Base-by-base conservation (phyloP, 1,284 basidiomycete species). In the Malassezia cuniculi region DNA sequence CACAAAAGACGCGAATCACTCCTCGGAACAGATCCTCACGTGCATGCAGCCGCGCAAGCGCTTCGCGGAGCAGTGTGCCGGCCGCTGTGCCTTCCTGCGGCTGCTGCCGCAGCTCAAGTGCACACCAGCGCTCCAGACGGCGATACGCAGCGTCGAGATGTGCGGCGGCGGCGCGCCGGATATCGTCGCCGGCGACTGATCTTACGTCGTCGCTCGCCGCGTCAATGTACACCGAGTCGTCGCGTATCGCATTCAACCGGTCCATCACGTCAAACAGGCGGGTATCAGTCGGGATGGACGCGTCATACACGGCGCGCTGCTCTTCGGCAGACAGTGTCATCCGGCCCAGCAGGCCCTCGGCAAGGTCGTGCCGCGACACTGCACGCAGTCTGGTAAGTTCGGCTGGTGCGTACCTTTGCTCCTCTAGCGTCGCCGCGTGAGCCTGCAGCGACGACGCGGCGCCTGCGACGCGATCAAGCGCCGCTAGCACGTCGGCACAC, bases 111-210 rank as follows among this genome's bases (percentile, higher is more conserved):
- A 93, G 86, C 67, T 89, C 83, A 62, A 82, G 80, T 3, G 79
- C 76, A 67, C 79, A 78, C 78, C 83, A 93, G 34, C 84, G 78
- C 44, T 81, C 75, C 15, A 93, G 76, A 70, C 93, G 94, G 42
- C 83, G 78, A 66, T 85, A 89, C 1, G 80, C 87, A 45, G 81
- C 78, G 58, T 95, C 86, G 32, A 95, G 77, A 48, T 85, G 76
- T 8, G 78, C 72, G 0, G 81, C 78, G 0, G 84, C 90, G 6
- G 22, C 15, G 7, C 28, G 32, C 16, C 36, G 36, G 8, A 45
- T 5, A 8, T 39, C 34, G 34, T 27, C 21, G 30, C 22, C 2
- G 12, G 34, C 24, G 29, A 34, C 11, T 14, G n/a, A n/a, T n/a
- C n/a, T n/a, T n/a, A n/a, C n/a, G n/a, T n/a, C n/a, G n/a, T n/a